Evolutionary conservation across 257 asterid species (phyloP), one percentile per base, ranked within the genome.

Genomic region (Fraxinus americana): DNA sequence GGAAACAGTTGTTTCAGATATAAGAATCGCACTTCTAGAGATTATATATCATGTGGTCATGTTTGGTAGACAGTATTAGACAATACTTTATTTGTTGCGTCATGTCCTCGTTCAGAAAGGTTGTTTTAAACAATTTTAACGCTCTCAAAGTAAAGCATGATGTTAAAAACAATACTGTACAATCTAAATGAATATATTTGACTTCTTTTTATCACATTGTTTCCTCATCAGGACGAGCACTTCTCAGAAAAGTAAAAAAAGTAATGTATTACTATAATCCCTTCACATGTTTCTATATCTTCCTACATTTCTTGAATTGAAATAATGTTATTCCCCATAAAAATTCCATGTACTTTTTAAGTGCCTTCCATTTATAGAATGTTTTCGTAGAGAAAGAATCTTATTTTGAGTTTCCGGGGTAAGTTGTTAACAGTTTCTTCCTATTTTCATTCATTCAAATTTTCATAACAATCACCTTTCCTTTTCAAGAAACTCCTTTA

Each of bases 291-390:
- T 30, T 54, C 77, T 57, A 34, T 38, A 39, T 45, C 25, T 38
- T 52, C 76, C 78, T 36, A 34, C 71, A 74, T 36, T 61, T 59
- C 63, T 25, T 17, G 34, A 59, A 2, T 10, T 63, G 34, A 72
- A 30, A 65, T 63, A 39, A 23, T 30, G 35, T 68, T 39, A 38
- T 50, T 27, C 61, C 71, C 14, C 68, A 83, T 52, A 72, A 67
- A 65, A 50, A 69, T 45, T 29, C 57, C 48, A 27, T 61, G 16
- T 38, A n/a, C 41, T 75, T 61, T 27, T 23, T 14, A 23, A 17
- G 59, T 1, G n/a, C 80, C 80, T 84, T 82, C 88, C 78, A 76
- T 82, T 85, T 82, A 79, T 78, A 79, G 86, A 75, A 85, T 25
- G 77, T 50, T 12, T 73, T 63, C 41, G 19, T 70, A 4, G 5